phyloP scores from a whole-genome alignment of 2,329 filamentous ascomycete species.

The Aspergillus quadricinctus region DNA sequence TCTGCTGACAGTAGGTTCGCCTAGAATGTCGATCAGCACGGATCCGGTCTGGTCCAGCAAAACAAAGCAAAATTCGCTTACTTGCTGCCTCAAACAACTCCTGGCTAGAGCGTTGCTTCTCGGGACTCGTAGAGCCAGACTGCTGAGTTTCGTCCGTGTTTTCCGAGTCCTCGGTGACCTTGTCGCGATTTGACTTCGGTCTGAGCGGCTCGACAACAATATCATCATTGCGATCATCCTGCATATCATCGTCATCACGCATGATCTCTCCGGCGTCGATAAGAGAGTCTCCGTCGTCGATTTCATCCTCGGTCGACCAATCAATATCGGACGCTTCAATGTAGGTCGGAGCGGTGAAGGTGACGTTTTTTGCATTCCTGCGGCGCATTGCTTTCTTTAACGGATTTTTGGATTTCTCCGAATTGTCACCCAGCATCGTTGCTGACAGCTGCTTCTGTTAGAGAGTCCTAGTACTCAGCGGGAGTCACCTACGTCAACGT shows the following conservation, averaged over 20 bases:
- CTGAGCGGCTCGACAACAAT: conserved; percentile 44
- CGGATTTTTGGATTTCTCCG: conserved; percentile 76
- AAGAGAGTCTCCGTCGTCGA: conserved; percentile 44
- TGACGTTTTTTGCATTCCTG: conserved; percentile 78
- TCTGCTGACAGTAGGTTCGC: conserved; percentile 39
- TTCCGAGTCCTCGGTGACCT: conserved; percentile 22
- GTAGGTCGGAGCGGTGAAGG: conserved; percentile 80
- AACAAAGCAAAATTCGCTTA: conserved; percentile 16
- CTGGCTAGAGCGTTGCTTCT: conserved; percentile 55
- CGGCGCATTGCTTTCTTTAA: conserved; percentile 79
- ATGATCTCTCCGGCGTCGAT: conserved; percentile 46
- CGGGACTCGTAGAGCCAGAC: conserved; percentile 28
- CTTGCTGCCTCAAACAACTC: conserved; percentile 56
- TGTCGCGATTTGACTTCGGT: conserved; percentile 38
- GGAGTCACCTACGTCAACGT: conserved; percentile 73
- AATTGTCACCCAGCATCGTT: conserved; percentile 66
- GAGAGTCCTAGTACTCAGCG: conserved; percentile 1
- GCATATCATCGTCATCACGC: conserved; percentile 29
- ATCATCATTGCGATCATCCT: conserved; percentile 32
- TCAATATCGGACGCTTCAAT: conserved; percentile 84
- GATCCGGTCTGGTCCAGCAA: neutral
- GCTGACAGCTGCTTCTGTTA: conserved; percentile 55
- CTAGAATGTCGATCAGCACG: conserved; percentile 19
- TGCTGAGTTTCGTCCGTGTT: conserved; percentile 20
- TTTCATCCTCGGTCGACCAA: conserved; percentile 76